Evolutionary conservation across 768 basidiomycete species (phyloP).

Genomic region (Podaxis sp.): DNA sequence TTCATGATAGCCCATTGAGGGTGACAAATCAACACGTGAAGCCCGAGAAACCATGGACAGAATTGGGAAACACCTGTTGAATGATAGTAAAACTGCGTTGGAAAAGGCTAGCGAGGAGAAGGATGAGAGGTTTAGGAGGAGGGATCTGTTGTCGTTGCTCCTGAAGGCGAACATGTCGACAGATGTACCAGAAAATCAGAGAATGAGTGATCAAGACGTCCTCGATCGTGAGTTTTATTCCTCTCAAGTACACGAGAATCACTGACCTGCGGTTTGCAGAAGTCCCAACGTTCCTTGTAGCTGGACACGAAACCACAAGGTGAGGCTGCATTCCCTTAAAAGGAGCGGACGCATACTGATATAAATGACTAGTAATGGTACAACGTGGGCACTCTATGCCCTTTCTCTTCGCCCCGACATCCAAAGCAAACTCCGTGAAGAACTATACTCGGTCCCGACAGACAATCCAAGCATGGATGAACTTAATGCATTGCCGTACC

Average conservation of each 20-base stretch:
- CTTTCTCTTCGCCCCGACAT: constrained; percentile 46
- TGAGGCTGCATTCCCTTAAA: constrained; percentile 10
- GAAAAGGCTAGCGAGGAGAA: constrained; percentile 29
- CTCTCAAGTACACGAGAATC: background rate
- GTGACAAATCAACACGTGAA: constrained; percentile 26
- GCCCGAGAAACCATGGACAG: constrained; percentile 44
- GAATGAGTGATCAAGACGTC: constrained; percentile 63
- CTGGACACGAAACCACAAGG: constrained; percentile 63
- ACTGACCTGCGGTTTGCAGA: constrained; percentile 32
- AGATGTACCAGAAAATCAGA: constrained; percentile 54
- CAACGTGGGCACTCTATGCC: constrained; percentile 60
- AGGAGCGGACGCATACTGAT: background rate
- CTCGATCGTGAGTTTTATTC: constrained; percentile 41
- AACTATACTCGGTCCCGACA: constrained; percentile 49
- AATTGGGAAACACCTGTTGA: constrained; percentile 50
- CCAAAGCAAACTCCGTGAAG: constrained; percentile 58
- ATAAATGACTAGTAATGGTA: constrained; percentile 34
- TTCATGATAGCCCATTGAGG: constrained; percentile 28
- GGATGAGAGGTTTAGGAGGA: constrained; percentile 32
- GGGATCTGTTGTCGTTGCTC: constrained; percentile 61
- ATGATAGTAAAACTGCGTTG: constrained; percentile 45
- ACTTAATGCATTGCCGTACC: constrained; percentile 62
- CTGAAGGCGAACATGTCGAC: constrained; percentile 65
- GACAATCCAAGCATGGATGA: constrained; percentile 71
- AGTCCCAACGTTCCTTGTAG: constrained; percentile 60